Conservation (phyloP, 2,329 filamentous ascomycete species). For the Botrytis aclada region DNA sequence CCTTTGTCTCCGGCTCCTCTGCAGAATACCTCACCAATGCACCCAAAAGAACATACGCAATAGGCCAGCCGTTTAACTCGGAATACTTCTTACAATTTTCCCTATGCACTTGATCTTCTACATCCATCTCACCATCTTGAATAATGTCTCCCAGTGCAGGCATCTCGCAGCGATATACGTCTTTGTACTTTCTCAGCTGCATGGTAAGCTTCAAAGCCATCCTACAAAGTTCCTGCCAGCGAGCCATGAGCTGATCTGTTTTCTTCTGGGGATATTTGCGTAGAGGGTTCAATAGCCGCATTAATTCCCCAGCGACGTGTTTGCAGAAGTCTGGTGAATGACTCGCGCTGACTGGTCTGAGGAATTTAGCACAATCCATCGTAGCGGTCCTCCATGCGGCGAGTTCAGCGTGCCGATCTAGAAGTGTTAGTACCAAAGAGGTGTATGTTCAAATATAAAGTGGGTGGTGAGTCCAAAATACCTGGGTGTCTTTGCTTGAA, state of each 20-base stretch:
- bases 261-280: neutral
- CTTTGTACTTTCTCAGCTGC: neutral
- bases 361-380: neutral
- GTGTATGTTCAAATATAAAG: neutral
- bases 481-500: neutral
- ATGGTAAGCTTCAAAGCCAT: neutral
- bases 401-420: neutral
- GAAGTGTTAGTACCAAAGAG: neutral
- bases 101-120: neutral
- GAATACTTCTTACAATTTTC: neutral
- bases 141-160: neutral
- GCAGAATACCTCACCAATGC: neutral
- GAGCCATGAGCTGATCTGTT: neutral
- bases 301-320: neutral
- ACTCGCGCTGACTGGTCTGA: neutral
- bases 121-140: neutral
- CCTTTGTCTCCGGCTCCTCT: neutral
- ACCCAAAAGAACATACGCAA: neutral
- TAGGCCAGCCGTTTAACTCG: neutral
- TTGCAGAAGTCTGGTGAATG: neutral
- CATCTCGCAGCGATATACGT: slow-evolving; percentile 8
- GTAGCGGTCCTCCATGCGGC: slow-evolving; percentile 4
- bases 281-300: neutral
- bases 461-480: neutral
- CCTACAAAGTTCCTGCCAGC: neutral